These are phyloP conservation scores for Nakazawaea holstii DNA, from an alignment of 805 yeast species.

Conservation along the genomic window DNA sequence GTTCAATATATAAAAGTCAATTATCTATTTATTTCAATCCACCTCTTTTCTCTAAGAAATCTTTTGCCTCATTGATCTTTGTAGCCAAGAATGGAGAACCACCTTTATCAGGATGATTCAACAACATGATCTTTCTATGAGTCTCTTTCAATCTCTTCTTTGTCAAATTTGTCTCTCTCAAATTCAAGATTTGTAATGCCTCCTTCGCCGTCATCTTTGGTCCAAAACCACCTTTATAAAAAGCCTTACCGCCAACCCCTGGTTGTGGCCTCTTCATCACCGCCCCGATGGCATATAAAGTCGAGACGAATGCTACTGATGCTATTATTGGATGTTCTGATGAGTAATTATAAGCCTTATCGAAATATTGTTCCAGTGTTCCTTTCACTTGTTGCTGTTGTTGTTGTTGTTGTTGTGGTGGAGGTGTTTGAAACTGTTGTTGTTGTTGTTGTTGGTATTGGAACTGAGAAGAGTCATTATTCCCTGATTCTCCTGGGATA, in stretches of 20 bases:
- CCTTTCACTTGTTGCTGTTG: conserved; percentile 25
- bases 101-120: conserved; percentile 93
- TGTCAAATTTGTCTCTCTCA: conserved; percentile 59
- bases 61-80: conserved; percentile 90
- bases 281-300: conserved; percentile 63
- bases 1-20: no score
- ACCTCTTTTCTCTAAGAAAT: conserved; percentile 65
- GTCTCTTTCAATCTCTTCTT: conserved; percentile 67
- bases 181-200: conserved; percentile 77
- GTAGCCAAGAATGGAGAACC: conserved; percentile 88
- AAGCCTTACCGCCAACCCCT: conserved; percentile 62
- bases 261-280: conserved; percentile 60
- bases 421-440: conserved; percentile 13
- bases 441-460: conserved; percentile 17
- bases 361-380: conserved; percentile 58
- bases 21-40: conserved; percentile 33
- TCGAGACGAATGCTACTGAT: conserved; percentile 62
- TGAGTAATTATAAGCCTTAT: conserved; percentile 51
- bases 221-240: conserved; percentile 85
- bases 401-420: conserved; percentile 20
- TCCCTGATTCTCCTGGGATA: conserved; percentile 44
- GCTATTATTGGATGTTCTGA: conserved; percentile 75
- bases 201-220: conserved; percentile 86
- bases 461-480: conserved; percentile 12
- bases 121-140: conserved; percentile 79